Base-by-base conservation (phyloP, 2,329 filamentous ascomycete genomes). In the Bipolaris bicolor region DNA sequence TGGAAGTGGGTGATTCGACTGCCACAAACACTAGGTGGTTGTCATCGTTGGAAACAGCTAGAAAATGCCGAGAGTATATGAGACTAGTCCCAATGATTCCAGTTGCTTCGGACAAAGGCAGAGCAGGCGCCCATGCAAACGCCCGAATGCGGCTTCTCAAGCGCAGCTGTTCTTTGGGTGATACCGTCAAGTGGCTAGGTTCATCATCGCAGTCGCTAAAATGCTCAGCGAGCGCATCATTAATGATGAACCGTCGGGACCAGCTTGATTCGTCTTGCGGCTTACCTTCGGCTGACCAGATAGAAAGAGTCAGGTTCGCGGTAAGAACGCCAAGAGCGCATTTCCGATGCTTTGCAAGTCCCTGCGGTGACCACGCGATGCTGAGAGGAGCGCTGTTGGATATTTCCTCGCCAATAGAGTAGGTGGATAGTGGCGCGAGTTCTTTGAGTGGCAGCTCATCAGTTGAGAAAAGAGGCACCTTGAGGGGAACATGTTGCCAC, bases 361-460 rank as follows among this genome's bases (percentile, higher is more conserved):
- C 85, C 6, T 82, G 77, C 2, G 82, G 77, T 5, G 85, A 88
- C 86, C 86, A 88, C 7, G 79, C 74, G 20, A 87, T 65, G 2
- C 74, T 74, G n/a, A 78, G 70, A 2, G 84, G 80, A 40, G 76
- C 76, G 57, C 83, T 83, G 2, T 75, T 66, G 0, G 85, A 87
- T 50, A 85, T 81, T 65, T 88, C 86, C 60, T 86, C 83, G 2
- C 84, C 86, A 22, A 87, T 67, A 0, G 85, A 87, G 65, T 83
- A 84, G 16, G 78, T 73, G 13, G 76, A 65, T 29, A 81, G 77
- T 11, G 78, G 75, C 15, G 81, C 77, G 9, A 83, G 80, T 10
- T 79, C 70, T 49, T 80, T 78, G 18, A 75, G 60, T 3, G 79
- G 77, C 1, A 80, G 57, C 66, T 88, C 85, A 6, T 76, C 70